Evolutionary conservation across 2,329 filamentous ascomycete species (phyloP).

Genomic region (Neonectria ditissima): DNA sequence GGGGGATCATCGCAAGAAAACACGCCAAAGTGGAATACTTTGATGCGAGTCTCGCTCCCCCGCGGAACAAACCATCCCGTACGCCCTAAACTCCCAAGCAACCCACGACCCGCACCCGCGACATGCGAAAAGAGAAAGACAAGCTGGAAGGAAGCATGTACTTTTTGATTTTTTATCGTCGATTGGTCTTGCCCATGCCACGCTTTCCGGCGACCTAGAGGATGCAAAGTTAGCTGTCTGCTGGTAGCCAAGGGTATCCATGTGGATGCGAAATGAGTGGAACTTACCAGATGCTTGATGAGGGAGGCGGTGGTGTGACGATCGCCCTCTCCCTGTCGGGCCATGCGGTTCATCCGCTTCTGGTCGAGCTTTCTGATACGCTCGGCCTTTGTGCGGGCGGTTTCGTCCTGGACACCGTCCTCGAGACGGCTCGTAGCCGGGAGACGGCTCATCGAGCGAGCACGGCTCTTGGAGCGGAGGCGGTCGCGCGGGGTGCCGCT

Average conservation of each 20-base stretch:
- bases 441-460: conserved; percentile 71
- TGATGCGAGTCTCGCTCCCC: conserved; percentile 15
- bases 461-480: conserved; percentile 79
- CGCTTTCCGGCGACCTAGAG: conserved; percentile 87
- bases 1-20: conserved; percentile 36
- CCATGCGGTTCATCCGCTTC: conserved; percentile 99
- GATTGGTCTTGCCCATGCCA: conserved; percentile 88
- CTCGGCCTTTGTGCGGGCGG: conserved; percentile 81
- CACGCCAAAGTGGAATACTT: conserved; percentile 11
- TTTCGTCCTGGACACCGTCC: conserved; percentile 79
- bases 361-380: conserved; percentile 89
- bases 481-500: conserved; percentile 64
- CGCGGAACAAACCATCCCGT: conserved; percentile 34
- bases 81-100: conserved; percentile 50
- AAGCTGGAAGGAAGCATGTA: conserved; percentile 37
- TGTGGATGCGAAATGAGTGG: background rate
- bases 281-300: conserved; percentile 89
- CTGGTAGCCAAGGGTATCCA: background rate
- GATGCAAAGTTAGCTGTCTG: conserved; percentile 26
- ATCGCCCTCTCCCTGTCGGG: conserved; percentile 95
- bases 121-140: conserved; percentile 41
- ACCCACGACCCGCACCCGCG: conserved; percentile 37
- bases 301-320: conserved; percentile 85
- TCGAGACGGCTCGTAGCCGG: conserved; percentile 74
- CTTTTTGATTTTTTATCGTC: conserved; percentile 63